These are phyloP conservation scores for Hypoxylon sp. DNA, from an alignment of 2,329 filamentous ascomycete genomes.

Conservation along the genomic window DNA sequence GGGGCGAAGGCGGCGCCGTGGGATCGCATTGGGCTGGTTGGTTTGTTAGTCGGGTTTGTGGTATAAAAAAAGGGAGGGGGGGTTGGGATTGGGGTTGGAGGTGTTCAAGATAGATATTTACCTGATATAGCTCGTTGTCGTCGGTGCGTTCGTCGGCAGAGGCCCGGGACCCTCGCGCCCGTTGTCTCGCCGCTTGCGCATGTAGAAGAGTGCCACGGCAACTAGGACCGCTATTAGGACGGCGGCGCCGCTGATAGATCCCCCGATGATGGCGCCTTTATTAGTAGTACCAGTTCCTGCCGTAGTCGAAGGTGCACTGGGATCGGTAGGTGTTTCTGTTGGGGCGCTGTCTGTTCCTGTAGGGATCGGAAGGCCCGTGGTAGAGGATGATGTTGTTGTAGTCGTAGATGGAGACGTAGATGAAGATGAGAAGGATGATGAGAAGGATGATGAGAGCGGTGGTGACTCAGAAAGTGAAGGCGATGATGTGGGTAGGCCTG, in stretches of 20 bases:
- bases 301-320: conserved; percentile 22
- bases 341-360: conserved; percentile 17
- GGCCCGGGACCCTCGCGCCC: conserved; percentile 60
- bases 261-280: conserved; percentile 68
- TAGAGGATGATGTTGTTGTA: conserved; percentile 25
- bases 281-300: conserved; percentile 32
- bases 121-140: conserved; percentile 60
- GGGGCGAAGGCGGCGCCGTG: conserved; percentile 58
- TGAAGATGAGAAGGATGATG: conserved; percentile 26
- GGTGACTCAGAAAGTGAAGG: conserved; percentile 19
- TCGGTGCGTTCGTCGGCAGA: conserved; percentile 48
- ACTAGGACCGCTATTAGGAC: conserved; percentile 61
- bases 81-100: too few relatives aligned
- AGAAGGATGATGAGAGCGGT: conserved; percentile 25
- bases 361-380: conserved; percentile 14
- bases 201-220: conserved; percentile 61
- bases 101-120: conserved; percentile 46
- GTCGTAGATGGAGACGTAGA: too few relatives aligned
- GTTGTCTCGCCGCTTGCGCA: conserved; percentile 62
- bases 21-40: conserved; percentile 50
- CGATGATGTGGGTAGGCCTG: background rate
- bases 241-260: conserved; percentile 66
- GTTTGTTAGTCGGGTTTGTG: conserved; percentile 26
- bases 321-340: conserved; percentile 16
- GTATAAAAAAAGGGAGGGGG: background rate